These are phyloP conservation scores for Botrytis porri DNA, from an alignment of 2,329 filamentous ascomycete genomes.

Conservation along the genomic window DNA sequence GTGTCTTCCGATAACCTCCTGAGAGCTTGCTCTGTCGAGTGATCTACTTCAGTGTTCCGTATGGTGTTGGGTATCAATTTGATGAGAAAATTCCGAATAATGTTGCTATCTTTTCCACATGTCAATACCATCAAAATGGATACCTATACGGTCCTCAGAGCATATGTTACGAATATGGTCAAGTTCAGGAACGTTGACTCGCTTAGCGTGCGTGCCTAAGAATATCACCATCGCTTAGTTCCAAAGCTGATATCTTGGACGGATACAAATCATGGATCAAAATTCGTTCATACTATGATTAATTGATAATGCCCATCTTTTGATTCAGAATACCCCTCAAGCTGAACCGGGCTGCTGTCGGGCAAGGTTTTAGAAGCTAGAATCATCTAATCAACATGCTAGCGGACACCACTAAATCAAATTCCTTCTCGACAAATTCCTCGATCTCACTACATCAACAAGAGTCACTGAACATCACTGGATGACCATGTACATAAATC, in stretches of 20 bases:
- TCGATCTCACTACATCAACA: background rate
- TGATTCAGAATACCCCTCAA: rapidly evolving
- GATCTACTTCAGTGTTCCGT: background rate
- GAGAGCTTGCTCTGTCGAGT: background rate
- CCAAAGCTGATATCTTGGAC: background rate
- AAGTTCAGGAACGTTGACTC: background rate
- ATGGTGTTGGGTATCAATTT: background rate
- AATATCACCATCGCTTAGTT: background rate
- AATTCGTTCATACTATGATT: too few relatives aligned
- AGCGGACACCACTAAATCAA: background rate
- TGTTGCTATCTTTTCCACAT: background rate
- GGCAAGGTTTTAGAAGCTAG: background rate
- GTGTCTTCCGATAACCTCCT: background rate
- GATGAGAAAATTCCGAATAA: background rate
- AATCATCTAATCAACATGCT: background rate
- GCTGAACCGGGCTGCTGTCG: background rate
- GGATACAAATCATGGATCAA: background rate
- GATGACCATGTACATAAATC: background rate
- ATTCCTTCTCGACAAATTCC: background rate
- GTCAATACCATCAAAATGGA: background rate
- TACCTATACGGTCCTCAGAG: background rate
- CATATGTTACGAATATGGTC: background rate
- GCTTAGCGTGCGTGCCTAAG: background rate
- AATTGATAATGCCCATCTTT: background rate
- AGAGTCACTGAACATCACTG: background rate